phyloP scores from a whole-genome alignment of 2,329 filamentous ascomycete species.

The Zymoseptoria pseudotritici region DNA sequence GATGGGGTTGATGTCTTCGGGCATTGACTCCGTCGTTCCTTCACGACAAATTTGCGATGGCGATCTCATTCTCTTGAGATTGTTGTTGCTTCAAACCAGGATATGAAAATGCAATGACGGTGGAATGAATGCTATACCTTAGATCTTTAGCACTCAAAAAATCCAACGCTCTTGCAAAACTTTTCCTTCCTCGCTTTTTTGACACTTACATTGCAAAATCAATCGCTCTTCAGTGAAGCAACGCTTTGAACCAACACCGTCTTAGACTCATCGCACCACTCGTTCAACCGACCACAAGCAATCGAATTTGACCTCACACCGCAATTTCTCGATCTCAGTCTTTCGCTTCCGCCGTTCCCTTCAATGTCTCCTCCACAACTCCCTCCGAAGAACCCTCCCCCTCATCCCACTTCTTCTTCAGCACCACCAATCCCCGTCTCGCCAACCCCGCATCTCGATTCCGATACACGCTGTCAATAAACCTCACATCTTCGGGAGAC shows the following conservation, averaged over 20 bases:
- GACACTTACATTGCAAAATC: background rate
- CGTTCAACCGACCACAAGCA: no score
- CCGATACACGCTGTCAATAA: conserved; percentile 31
- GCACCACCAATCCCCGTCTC: conserved; percentile 22
- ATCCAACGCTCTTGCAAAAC: background rate
- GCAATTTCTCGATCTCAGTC: no score
- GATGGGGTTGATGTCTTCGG: background rate
- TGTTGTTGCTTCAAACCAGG: background rate
- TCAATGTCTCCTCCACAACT: no score
- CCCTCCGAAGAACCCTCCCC: background rate
- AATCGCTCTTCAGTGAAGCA: no score
- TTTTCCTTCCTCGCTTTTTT: background rate
- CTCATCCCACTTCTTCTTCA: conserved; percentile 28
- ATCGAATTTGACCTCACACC: no score
- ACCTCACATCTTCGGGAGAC: conserved; percentile 20
- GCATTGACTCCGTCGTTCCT: background rate
- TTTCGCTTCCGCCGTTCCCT: no score
- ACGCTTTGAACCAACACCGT: no score
- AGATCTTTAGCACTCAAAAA: background rate
- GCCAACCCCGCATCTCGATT: conserved; percentile 31
- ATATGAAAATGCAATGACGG: background rate
- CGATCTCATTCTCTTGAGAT: background rate
- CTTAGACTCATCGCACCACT: no score
- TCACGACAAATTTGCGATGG: background rate
- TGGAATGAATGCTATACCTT: background rate